These are phyloP conservation scores for Rhodotorula sp. DNA, from an alignment of 1,284 basidiomycete genomes.

Conservation along the genomic window DNA sequence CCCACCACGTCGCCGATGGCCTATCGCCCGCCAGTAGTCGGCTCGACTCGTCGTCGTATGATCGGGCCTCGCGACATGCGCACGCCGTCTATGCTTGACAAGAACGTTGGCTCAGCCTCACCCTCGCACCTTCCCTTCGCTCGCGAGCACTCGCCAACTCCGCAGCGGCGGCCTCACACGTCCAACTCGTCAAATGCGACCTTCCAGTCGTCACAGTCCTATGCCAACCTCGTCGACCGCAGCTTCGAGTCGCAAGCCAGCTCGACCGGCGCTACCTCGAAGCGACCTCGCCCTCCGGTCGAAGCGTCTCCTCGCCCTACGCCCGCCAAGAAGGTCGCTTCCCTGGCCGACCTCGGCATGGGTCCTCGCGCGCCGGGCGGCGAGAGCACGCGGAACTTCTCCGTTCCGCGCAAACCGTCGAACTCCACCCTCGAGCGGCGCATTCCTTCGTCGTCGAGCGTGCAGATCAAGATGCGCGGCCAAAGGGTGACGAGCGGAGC, in stretches of 20 bases:
- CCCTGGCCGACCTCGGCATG: background rate
- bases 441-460: constrained; percentile 13
- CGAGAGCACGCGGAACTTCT: background rate
- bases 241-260: background rate
- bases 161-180: constrained; percentile 9
- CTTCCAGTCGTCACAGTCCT: background rate
- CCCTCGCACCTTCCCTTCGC: constrained; percentile 19
- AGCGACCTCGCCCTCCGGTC: constrained; percentile 11
- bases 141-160: constrained; percentile 1
- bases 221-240: background rate
- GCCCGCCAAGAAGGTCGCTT: constrained; percentile 33
- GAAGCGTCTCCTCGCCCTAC: constrained; percentile 28
- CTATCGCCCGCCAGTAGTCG: constrained; percentile 4
- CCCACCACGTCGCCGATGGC: constrained; percentile 18
- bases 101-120: background rate
- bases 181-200: background rate
- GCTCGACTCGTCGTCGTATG: constrained; percentile 15
- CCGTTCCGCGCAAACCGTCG: background rate
- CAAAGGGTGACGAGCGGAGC: constrained; percentile 22
- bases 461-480: constrained; percentile 7
- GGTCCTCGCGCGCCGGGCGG: constrained; percentile 9
- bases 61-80: constrained; percentile 25
- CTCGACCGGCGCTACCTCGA: constrained; percentile 6
- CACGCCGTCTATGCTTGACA: background rate
- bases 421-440: constrained; percentile 3